Percentiles rank a stretch among this genome's conserved stretches.
Evolutionary conservation across 2,329 filamentous ascomycete species (phyloP).

Genomic region (Chalara sp.): DNA sequence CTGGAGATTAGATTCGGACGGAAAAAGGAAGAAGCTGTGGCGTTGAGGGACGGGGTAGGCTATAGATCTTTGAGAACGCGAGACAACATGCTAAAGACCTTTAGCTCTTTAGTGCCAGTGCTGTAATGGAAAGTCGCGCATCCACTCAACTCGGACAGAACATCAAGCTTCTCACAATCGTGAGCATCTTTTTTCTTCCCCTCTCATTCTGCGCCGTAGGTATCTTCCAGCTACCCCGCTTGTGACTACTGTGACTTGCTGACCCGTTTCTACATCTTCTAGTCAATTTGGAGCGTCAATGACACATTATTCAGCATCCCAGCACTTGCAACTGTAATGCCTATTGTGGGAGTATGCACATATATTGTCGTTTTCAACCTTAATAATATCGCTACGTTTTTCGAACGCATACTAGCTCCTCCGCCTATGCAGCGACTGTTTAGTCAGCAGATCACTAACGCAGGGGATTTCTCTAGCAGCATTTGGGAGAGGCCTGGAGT

Average conservation of each 20-base stretch:
- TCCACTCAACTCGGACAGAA: slow-evolving; percentile 27
- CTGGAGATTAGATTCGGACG: neutral
- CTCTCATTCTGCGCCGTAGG: slow-evolving; percentile 24
- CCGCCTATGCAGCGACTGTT: too few species aligned
- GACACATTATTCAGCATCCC: neutral
- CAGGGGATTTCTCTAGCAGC: too few species aligned
- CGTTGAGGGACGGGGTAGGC: neutral
- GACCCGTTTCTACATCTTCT: neutral
- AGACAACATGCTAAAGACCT: neutral
- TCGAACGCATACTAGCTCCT: too few species aligned
- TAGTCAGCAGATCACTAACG: too few species aligned
- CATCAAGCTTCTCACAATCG: slow-evolving; percentile 29
- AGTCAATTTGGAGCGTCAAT: neutral
- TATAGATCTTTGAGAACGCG: slow-evolving; percentile 11
- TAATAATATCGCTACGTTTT: too few species aligned
- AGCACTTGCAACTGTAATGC: neutral
- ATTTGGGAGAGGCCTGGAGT: too few species aligned
- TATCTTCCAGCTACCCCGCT: neutral
- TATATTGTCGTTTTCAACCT: neutral
- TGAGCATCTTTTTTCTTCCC: slow-evolving; percentile 32
- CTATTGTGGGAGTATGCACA: neutral
- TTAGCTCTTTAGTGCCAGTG: neutral
- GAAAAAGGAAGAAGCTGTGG: neutral
- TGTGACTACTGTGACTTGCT: too few species aligned
- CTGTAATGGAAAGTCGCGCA: slow-evolving; percentile 10